Conservation (phyloP, 1,284 basidiomycete genomes). For the Anthracocystis setariae region DNA sequence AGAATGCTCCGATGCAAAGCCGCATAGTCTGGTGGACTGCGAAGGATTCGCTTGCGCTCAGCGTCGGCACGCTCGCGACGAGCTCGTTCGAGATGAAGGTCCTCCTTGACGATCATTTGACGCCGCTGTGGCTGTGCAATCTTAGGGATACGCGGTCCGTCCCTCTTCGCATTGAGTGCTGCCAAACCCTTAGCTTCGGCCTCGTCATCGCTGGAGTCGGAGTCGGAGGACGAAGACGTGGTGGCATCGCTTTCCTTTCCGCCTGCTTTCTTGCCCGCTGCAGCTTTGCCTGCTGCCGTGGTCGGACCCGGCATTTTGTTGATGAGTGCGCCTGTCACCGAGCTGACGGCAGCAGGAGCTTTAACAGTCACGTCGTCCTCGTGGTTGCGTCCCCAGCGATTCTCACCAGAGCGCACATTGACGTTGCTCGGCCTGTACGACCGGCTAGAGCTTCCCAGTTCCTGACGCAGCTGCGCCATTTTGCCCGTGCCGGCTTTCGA, state of each 20-base stretch:
- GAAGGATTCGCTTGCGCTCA: constrained; percentile 72
- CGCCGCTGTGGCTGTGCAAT: constrained; percentile 72
- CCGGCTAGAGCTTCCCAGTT: constrained; percentile 44
- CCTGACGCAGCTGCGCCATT: constrained; percentile 52
- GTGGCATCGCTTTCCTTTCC: constrained; percentile 49
- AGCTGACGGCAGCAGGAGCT: constrained; percentile 57
- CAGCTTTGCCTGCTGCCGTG: constrained; percentile 27
- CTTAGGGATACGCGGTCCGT: constrained; percentile 64
- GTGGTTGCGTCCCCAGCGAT: constrained; percentile 44
- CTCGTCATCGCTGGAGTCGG: constrained; percentile 72
- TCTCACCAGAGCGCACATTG: constrained; percentile 33
- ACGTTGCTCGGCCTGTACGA: constrained; percentile 44
- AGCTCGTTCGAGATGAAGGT: constrained; percentile 59
- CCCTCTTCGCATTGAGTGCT: constrained; percentile 70
- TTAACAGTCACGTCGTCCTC: constrained; percentile 50
- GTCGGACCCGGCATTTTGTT: constrained; percentile 35
- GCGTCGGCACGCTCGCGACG: constrained; percentile 46
- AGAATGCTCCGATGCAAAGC: constrained; percentile 82
- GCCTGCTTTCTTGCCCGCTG: constrained; percentile 25
- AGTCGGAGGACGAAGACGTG: constrained; percentile 60
- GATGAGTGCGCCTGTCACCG: constrained; percentile 54
- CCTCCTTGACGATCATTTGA: constrained; percentile 77
- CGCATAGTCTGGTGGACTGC: constrained; percentile 84
- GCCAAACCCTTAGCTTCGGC: constrained; percentile 70
- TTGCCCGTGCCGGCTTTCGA: constrained; percentile 42